phyloP scores from a whole-genome alignment of 2,329 filamentous ascomycete species.

The Aspergillus oerlinghausenensis region DNA sequence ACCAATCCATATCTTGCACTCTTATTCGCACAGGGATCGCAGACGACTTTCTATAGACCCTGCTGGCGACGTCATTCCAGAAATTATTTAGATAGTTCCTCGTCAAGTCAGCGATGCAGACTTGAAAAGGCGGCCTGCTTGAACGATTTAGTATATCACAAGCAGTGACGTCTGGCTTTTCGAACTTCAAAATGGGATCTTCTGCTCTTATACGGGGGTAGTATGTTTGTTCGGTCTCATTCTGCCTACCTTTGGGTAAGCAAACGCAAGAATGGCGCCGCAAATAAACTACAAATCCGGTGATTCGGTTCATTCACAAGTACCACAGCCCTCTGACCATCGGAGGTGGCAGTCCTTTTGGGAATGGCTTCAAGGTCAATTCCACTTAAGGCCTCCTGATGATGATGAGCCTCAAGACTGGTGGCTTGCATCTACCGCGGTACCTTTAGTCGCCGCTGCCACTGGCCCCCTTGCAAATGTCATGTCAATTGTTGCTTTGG shows the following conservation, averaged over 20 bases:
- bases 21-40: neutral
- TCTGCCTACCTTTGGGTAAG: neutral
- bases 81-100: neutral
- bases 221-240: neutral
- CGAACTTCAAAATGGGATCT: neutral
- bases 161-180: neutral
- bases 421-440: constrained; percentile 50
- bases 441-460: constrained; percentile 77
- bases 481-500: constrained; percentile 81
- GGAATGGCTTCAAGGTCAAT: constrained; percentile 15
- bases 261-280: neutral
- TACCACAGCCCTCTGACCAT: neutral
- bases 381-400: constrained; percentile 36
- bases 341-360: neutral
- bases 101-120: neutral
- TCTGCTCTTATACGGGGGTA: neutral
- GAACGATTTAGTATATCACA: neutral
- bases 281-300: neutral
- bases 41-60: neutral
- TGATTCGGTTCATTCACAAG: neutral
- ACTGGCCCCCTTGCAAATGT: constrained; percentile 83
- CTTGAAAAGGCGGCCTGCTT: neutral
- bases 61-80: neutral
- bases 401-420: constrained; percentile 43
- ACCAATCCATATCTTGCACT: neutral